Evolutionary conservation across 257 asterid species (phyloP).

Genomic region (Jacaranda copaia): DNA sequence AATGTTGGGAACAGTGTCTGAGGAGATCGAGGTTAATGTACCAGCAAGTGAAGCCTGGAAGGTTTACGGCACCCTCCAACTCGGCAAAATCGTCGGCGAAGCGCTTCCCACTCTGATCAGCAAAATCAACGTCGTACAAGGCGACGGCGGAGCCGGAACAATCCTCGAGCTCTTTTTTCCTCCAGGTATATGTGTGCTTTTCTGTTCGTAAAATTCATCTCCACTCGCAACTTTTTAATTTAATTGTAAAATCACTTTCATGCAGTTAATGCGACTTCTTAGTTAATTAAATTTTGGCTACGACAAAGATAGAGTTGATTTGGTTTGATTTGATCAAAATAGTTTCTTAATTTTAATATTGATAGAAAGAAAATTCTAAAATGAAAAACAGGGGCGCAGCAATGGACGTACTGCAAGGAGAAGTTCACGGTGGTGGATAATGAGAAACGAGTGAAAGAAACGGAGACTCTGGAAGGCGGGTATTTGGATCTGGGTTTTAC

Average conservation of each 20-base stretch:
- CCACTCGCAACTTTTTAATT: too few species aligned
- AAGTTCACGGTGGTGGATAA: constrained; percentile 65
- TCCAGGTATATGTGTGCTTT: constrained; percentile 36
- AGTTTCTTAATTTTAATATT: too few species aligned
- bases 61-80: constrained; percentile 53
- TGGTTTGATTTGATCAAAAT: too few species aligned
- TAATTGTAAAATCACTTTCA: too few species aligned
- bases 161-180: constrained; percentile 50
- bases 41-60: constrained; percentile 71
- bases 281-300: too few species aligned
- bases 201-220: too few species aligned
- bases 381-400: constrained; percentile 34
- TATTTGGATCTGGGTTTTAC: constrained; percentile 61
- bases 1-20: constrained; percentile 49
- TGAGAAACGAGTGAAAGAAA: constrained; percentile 54
- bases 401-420: constrained; percentile 41
- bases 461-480: constrained; percentile 70
- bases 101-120: constrained; percentile 47
- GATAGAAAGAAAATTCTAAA: too few species aligned
- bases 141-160: constrained; percentile 68
- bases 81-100: constrained; percentile 36
- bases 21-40: constrained; percentile 51
- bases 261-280: too few species aligned
- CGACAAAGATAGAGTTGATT: too few species aligned
- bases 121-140: constrained; percentile 51